phyloP scores from a whole-genome alignment of 164 flowering plant species.

The Umbellularia californica region DNA sequence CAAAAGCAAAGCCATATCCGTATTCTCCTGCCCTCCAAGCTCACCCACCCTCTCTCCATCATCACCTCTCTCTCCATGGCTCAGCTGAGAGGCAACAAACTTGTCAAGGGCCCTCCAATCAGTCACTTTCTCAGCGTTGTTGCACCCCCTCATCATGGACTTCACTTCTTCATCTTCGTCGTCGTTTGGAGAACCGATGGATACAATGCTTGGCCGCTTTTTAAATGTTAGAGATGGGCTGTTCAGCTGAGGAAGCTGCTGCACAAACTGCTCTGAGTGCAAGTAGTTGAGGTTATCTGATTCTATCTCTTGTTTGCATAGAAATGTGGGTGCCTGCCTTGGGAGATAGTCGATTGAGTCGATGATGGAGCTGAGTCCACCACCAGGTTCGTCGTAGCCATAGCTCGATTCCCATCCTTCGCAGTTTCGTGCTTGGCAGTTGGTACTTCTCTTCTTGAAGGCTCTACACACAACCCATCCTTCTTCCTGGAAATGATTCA shows the following conservation, averaged over 20 bases:
- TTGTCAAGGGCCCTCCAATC: conserved; percentile 93
- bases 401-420: background rate
- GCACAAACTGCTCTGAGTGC: conserved; percentile 42
- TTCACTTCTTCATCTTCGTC: conserved; percentile 16
- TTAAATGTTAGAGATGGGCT: conserved; percentile 65
- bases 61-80: conserved; percentile 55
- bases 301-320: conserved; percentile 18
- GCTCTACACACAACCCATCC: background rate
- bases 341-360: background rate
- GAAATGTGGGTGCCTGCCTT: background rate
- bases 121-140: conserved; percentile 44
- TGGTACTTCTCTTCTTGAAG: background rate
- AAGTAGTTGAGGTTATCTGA: conserved; percentile 34
- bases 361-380: background rate
- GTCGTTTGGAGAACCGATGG: conserved; percentile 31
- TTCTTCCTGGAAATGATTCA: background rate
- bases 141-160: conserved; percentile 4
- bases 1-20: conserved; percentile 47
- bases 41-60: conserved; percentile 23
- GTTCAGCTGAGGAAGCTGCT: conserved; percentile 79
- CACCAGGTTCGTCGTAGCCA: background rate
- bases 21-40: conserved; percentile 24
- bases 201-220: conserved; percentile 50
- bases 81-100: conserved; percentile 92
- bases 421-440: background rate